Percentiles rank a stretch among this genome's conserved stretches.
These are phyloP conservation scores for Corylus americana DNA, from an alignment of 306 rosid species.

Conservation along the genomic window DNA sequence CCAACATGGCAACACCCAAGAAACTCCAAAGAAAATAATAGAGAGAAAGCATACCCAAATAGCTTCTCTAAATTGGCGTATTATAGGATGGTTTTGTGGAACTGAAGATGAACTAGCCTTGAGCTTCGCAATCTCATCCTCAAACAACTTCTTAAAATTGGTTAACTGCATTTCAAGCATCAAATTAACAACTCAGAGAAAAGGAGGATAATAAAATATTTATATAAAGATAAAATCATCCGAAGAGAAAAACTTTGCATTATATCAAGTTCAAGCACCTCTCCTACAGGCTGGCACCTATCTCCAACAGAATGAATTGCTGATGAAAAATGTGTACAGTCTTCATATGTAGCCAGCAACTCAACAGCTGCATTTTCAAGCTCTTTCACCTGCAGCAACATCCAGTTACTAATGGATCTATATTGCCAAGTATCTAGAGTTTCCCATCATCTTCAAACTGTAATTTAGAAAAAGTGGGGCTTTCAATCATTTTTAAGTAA, in stretches of 20 bases:
- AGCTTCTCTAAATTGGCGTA: constrained; percentile 81
- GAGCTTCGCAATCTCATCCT: constrained; percentile 51
- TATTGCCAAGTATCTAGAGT: not conserved
- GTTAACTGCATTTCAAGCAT: constrained; percentile 47
- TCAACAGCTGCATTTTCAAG: constrained; percentile 67
- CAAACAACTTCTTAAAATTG: constrained; percentile 66
- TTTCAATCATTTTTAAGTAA: not conserved
- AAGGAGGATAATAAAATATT: not conserved
- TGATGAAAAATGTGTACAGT: constrained; percentile 54
- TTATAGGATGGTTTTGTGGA: constrained; percentile 38
- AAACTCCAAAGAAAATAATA: constrained; percentile 3
- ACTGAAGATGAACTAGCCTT: constrained; percentile 48
- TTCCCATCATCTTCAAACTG: constrained; percentile 1
- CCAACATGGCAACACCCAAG: not conserved
- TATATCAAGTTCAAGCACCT: constrained; percentile 44
- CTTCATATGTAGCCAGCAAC: constrained; percentile 48
- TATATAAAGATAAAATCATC: not conserved
- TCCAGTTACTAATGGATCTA: constrained; percentile 20
- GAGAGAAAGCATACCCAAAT: constrained; percentile 71
- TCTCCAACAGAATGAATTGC: constrained; percentile 61
- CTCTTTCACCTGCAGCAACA: constrained; percentile 60
- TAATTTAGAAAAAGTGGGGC: not conserved
- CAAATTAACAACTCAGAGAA: constrained; percentile 16
- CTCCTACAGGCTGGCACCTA: constrained; percentile 58
- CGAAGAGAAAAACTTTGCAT: constrained; percentile 21